Conservation (phyloP, 2,329 filamentous ascomycete species). For the Fusarium drepaniforme region DNA sequence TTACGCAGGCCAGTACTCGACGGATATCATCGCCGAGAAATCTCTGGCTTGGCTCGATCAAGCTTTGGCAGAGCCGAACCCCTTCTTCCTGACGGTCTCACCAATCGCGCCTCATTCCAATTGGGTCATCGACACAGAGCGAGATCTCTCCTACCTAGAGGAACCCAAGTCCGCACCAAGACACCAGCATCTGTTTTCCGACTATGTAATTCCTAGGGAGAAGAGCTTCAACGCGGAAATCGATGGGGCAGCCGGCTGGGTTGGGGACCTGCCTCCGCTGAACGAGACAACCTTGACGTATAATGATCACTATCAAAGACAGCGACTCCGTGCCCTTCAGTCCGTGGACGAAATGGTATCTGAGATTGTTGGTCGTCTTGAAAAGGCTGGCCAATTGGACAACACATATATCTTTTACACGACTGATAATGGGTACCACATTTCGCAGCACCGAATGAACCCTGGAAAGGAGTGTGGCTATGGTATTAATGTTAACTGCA, state of each 20-base stretch:
- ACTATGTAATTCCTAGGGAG: slow-evolving; percentile 53
- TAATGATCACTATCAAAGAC: slow-evolving; percentile 55
- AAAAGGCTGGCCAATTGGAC: slow-evolving; percentile 48
- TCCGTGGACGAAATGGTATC: slow-evolving; percentile 61
- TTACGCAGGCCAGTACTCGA: slow-evolving; percentile 7
- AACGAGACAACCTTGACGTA: slow-evolving; percentile 48
- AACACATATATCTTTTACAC: slow-evolving; percentile 66
- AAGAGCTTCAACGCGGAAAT: slow-evolving; percentile 72
- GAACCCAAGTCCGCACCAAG: slow-evolving; percentile 15
- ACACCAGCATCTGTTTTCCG: not conserved
- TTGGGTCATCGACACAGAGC: slow-evolving; percentile 8
- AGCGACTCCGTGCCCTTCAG: slow-evolving; percentile 57
- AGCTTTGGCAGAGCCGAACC: not conserved
- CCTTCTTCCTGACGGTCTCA: slow-evolving; percentile 13
- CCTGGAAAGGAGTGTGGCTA: slow-evolving; percentile 65
- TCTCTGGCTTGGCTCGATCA: not conserved
- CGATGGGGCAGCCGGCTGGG: slow-evolving; percentile 59
- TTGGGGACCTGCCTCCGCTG: slow-evolving; percentile 52
- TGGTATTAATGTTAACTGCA: not conserved
- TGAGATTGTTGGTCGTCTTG: slow-evolving; percentile 50
- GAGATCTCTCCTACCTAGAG: not conserved
- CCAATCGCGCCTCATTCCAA: slow-evolving; percentile 20
- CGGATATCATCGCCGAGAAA: slow-evolving; percentile 8
- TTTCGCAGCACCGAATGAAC: slow-evolving; percentile 63
- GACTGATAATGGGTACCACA: slow-evolving; percentile 66